Evolutionary conservation across 2,329 filamentous ascomycete genomes (phyloP).

Genomic region (Rosellinia necatrix): DNA sequence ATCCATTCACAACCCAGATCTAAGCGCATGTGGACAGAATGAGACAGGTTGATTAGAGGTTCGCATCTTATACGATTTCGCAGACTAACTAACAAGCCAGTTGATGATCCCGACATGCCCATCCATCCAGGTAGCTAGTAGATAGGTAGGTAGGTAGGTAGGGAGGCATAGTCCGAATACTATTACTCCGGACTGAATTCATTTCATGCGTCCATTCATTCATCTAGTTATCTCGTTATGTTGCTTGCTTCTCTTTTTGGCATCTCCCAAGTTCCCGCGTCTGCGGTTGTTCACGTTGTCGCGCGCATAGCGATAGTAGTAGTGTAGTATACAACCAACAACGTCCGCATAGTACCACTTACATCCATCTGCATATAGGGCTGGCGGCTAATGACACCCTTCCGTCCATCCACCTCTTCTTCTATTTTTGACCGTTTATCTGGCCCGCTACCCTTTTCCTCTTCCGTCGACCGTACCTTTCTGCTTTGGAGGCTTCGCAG

Average conservation of each 20-base stretch:
- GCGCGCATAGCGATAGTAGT: slow-evolving; percentile 31
- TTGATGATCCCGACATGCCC: too few relatives aligned
- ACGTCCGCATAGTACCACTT: slow-evolving; percentile 6
- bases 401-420: slow-evolving; percentile 28
- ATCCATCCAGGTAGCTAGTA: too few relatives aligned
- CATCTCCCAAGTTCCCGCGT: slow-evolving; percentile 14
- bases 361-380: slow-evolving; percentile 38
- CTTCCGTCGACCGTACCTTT: slow-evolving; percentile 19
- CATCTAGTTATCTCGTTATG: background rate
- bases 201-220: background rate
- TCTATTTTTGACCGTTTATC: slow-evolving; percentile 41
- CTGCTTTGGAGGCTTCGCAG: too few relatives aligned
- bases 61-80: too few relatives aligned
- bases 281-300: slow-evolving; percentile 23
- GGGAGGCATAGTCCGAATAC: too few relatives aligned
- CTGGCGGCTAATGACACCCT: slow-evolving; percentile 44
- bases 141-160: background rate
- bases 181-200: too few relatives aligned
- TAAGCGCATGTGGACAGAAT: too few relatives aligned
- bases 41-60: too few relatives aligned
- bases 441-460: slow-evolving; percentile 19
- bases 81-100: too few relatives aligned
- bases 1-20: too few relatives aligned
- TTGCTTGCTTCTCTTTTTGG: too few relatives aligned
- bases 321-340: background rate